phyloP scores from a whole-genome alignment of 1,139 yeast genomes.

The Sugiyamaella grinbergsii region DNA sequence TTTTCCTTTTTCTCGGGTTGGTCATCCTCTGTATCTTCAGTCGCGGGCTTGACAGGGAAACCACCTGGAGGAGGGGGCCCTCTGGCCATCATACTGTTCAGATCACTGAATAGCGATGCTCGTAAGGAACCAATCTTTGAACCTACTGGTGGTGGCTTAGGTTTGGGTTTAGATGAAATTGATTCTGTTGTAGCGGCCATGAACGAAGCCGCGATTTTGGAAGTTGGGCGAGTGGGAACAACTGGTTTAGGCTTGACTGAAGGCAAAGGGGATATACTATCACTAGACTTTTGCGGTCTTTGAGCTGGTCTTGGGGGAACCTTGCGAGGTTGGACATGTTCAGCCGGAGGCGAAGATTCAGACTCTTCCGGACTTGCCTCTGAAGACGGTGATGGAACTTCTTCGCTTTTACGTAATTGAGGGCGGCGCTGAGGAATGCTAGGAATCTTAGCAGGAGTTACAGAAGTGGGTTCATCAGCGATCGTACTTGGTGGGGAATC shows the following conservation, averaged over 20 bases:
- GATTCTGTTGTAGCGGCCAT: constrained; percentile 23
- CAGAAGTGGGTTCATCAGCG: too few species aligned
- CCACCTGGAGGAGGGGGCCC: constrained; percentile 40
- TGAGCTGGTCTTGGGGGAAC: constrained; percentile 10
- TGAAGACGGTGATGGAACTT: constrained; percentile 4
- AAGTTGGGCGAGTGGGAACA: constrained; percentile 27
- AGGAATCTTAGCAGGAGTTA: too few species aligned
- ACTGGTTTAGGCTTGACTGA: constrained; percentile 25
- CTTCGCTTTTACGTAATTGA: background rate
- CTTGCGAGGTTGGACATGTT: background rate
- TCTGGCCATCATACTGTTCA: constrained; percentile 39
- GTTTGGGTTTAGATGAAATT: constrained; percentile 31
- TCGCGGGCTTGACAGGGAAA: constrained; percentile 29
- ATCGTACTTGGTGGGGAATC: too few species aligned
- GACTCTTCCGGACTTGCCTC: background rate
- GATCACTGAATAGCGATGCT: constrained; percentile 41
- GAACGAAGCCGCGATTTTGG: constrained; percentile 21
- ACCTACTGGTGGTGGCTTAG: constrained; percentile 30
- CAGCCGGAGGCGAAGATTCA: background rate
- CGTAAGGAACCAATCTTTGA: constrained; percentile 40
- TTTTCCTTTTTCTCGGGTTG: constrained; percentile 26
- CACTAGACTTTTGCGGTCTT: constrained; percentile 7
- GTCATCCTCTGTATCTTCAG: constrained; percentile 23
- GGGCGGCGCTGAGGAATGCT: constrained; percentile 8
- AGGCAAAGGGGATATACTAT: background rate